These are phyloP conservation scores for Paramecium bursaria DNA, from an alignment of 73 alveolate genomes.

Conservation along the genomic window DNA sequence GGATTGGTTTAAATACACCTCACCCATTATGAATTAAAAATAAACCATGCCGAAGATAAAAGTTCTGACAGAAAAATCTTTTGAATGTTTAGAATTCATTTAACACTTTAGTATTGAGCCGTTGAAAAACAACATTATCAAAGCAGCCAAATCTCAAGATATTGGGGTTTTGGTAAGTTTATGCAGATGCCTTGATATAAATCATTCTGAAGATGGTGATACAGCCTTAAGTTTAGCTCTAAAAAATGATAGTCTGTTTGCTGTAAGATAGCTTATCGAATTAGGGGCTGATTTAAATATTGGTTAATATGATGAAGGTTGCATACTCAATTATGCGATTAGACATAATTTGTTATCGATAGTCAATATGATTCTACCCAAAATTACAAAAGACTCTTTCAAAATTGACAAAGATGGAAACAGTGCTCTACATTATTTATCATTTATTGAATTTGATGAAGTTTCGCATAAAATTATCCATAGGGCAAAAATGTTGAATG, in stretches of 20 bases:
- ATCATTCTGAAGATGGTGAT: constrained; percentile 25
- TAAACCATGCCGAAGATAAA: not conserved
- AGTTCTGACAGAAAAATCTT: not conserved
- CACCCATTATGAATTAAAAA: not conserved
- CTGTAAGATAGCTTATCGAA: constrained; percentile 36
- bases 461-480: not conserved
- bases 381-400: not conserved
- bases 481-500: not conserved
- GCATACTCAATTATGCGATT: not conserved
- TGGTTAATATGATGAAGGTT: constrained; percentile 22
- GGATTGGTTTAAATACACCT: constrained; percentile 49
- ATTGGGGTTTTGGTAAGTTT: not conserved
- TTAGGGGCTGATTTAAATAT: constrained; percentile 2
- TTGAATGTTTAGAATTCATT: not conserved
- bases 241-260: constrained; percentile 27
- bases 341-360: not conserved
- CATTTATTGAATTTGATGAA: not conserved
- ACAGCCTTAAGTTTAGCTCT: constrained; percentile 17
- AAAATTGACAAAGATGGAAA: not conserved
- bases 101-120: not conserved
- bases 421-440: constrained; percentile 34
- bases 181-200: constrained; percentile 1
- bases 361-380: constrained; percentile 3
- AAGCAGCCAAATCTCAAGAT: constrained; percentile 1
- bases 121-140: not conserved